Conservation (phyloP, 306 rosid genomes). For the Geum urbanum region DNA sequence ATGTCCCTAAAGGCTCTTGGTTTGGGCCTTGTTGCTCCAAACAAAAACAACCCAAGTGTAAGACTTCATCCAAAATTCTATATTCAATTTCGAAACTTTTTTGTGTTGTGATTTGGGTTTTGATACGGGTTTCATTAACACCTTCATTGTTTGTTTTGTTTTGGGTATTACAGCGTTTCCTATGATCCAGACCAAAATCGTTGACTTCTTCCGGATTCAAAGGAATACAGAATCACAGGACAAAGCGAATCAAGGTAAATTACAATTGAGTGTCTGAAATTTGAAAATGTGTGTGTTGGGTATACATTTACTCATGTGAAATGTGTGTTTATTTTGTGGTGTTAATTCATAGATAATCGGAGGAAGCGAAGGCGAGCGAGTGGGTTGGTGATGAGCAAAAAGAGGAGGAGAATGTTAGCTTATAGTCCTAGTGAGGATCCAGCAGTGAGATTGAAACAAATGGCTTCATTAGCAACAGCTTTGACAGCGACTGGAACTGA, state of each 20-base stretch:
- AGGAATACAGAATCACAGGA: conserved; percentile 28
- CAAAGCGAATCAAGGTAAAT: conserved; percentile 43
- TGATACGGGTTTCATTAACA: background rate
- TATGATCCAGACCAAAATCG: conserved; percentile 77
- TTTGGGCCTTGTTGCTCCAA: conserved; percentile 61
- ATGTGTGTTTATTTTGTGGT: background rate
- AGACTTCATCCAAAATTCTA: too few relatives aligned
- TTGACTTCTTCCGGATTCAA: conserved; percentile 72
- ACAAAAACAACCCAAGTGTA: conserved; percentile 48
- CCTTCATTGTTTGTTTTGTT: conserved; percentile 2
- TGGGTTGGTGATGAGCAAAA: conserved; percentile 54
- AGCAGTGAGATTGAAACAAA: conserved; percentile 63
- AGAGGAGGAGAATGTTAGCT: conserved; percentile 58
- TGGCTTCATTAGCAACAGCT: conserved; percentile 93
- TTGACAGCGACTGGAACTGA: conserved; percentile 62
- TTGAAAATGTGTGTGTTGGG: background rate
- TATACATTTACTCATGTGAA: background rate
- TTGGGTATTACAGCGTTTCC: conserved; percentile 86
- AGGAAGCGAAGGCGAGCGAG: conserved; percentile 58
- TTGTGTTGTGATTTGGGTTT: background rate
- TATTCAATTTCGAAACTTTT: too few relatives aligned
- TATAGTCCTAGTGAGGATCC: conserved; percentile 60
- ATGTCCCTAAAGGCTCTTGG: conserved; percentile 77
- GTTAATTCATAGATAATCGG: conserved; percentile 35
- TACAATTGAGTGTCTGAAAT: background rate